phyloP scores from a whole-genome alignment of 257 asterid species.

The Prunella vulgaris region DNA sequence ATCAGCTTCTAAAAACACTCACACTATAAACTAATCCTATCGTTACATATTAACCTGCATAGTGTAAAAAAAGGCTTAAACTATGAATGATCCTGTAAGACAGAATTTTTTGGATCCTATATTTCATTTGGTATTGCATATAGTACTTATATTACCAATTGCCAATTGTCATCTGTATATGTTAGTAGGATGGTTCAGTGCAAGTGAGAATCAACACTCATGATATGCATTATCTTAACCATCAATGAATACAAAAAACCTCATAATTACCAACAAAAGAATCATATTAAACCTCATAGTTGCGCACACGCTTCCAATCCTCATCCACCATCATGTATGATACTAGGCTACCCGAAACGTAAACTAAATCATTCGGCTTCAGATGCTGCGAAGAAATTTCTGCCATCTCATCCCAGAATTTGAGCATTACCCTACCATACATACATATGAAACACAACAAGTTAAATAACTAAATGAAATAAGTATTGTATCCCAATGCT shows the following conservation, averaged over 20 bases:
- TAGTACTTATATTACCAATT: neutral
- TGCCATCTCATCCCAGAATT: slow-evolving; percentile 58
- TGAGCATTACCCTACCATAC: slow-evolving; percentile 46
- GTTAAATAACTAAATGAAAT: neutral
- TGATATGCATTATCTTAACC: slow-evolving; percentile 1
- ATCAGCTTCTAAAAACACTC: neutral
- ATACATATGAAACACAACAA: neutral
- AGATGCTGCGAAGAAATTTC: slow-evolving; percentile 48
- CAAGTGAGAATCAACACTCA: neutral
- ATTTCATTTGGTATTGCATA: neutral
- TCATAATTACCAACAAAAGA: neutral
- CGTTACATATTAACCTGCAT: neutral
- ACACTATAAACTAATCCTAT: neutral
- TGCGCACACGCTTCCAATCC: slow-evolving; percentile 21
- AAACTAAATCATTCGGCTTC: slow-evolving; percentile 52
- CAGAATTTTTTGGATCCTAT: neutral
- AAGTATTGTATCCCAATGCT: neutral
- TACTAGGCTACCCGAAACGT: slow-evolving; percentile 53
- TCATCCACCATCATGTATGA: slow-evolving; percentile 35
- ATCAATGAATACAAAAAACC: neutral
- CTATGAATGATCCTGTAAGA: neutral
- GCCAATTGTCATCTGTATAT: neutral
- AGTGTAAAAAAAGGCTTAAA: neutral
- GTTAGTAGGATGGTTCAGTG: neutral
- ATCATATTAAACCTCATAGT: slow-evolving; percentile 38